These are phyloP conservation scores for Huntiella decipiens DNA, from an alignment of 2,329 filamentous ascomycete species.

Conservation along the genomic window DNA sequence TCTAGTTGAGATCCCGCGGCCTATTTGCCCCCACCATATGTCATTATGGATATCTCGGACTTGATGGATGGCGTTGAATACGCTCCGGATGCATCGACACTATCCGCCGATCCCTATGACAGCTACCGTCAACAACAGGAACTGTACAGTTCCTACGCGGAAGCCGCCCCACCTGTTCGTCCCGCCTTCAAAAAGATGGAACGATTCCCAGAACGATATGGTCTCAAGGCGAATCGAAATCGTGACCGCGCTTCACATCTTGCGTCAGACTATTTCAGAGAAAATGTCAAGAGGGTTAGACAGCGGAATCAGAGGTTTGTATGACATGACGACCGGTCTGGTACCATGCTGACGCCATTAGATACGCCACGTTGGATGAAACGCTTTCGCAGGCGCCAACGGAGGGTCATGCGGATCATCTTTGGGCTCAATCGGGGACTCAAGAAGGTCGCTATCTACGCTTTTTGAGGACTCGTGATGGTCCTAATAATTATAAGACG, in stretches of 20 bases:
- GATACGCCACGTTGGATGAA: conserved; percentile 6
- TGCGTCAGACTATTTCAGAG: conserved; percentile 9
- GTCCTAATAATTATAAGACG: conserved; percentile 52
- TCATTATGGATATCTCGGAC: conserved; percentile 10
- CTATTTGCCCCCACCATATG: not conserved
- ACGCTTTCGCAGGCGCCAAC: conserved; percentile 1
- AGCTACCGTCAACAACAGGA: not conserved
- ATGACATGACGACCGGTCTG: not conserved
- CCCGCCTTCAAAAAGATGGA: conserved; percentile 9
- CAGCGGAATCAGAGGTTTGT: conserved; percentile 8
- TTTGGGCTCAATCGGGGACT: conserved; percentile 8
- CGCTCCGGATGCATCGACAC: not conserved
- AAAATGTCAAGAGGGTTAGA: conserved; percentile 10
- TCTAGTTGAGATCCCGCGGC: not conserved
- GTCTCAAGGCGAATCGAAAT: conserved; percentile 9
- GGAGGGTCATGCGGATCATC: conserved; percentile 4
- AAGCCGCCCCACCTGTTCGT: not conserved
- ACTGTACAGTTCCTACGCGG: not conserved
- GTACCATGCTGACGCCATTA: too few species aligned
- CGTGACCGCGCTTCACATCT: conserved; percentile 10
- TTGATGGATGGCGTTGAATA: conserved; percentile 11
- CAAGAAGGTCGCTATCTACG: conserved; percentile 50
- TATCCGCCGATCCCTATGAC: not conserved
- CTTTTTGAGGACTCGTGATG: conserved; percentile 52
- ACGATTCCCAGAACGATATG: conserved; percentile 8